These are phyloP conservation scores for Aspergillus ochraceoroseus DNA, from an alignment of 2,329 filamentous ascomycete genomes.

Conservation along the genomic window DNA sequence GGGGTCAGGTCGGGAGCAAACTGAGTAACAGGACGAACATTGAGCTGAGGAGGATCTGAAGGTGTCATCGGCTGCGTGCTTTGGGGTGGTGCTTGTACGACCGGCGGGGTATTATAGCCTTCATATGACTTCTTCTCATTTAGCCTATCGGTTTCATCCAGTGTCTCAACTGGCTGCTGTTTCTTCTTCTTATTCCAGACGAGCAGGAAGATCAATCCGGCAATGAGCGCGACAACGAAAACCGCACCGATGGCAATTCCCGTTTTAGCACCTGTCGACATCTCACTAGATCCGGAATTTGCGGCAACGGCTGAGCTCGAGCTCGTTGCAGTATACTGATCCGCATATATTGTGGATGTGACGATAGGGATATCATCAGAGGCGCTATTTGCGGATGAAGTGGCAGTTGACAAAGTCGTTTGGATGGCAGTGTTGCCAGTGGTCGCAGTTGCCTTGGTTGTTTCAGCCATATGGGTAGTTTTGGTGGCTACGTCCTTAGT, in stretches of 20 bases:
- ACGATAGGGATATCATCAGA: constrained; percentile 12
- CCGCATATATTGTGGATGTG: constrained; percentile 18
- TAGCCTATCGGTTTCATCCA: constrained; percentile 44
- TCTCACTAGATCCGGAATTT: constrained; percentile 30
- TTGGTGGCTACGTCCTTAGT: constrained; percentile 15
- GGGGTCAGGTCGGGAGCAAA: constrained; percentile 65
- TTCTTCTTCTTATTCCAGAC: constrained; percentile 66
- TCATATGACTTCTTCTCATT: constrained; percentile 64
- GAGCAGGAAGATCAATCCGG: constrained; percentile 65
- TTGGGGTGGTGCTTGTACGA: constrained; percentile 33
- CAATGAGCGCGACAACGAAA: constrained; percentile 61
- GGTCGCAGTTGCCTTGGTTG: constrained; percentile 14
- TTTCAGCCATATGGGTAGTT: constrained; percentile 9
- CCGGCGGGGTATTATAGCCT: constrained; percentile 23
- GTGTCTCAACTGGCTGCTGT: constrained; percentile 40
- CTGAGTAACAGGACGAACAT: constrained; percentile 76
- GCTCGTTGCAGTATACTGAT: constrained; percentile 22
- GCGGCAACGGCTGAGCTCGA: constrained; percentile 25
- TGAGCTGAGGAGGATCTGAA: constrained; percentile 68
- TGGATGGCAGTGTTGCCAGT: constrained; percentile 15
- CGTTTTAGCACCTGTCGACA: constrained; percentile 58
- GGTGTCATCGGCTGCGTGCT: constrained; percentile 38
- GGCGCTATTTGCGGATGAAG: constrained; percentile 16
- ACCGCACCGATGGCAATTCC: constrained; percentile 82
- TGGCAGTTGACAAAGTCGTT: constrained; percentile 23